phyloP scores from a whole-genome alignment of 495 filamentous ascomycete species.

The Neurospora terricola region DNA sequence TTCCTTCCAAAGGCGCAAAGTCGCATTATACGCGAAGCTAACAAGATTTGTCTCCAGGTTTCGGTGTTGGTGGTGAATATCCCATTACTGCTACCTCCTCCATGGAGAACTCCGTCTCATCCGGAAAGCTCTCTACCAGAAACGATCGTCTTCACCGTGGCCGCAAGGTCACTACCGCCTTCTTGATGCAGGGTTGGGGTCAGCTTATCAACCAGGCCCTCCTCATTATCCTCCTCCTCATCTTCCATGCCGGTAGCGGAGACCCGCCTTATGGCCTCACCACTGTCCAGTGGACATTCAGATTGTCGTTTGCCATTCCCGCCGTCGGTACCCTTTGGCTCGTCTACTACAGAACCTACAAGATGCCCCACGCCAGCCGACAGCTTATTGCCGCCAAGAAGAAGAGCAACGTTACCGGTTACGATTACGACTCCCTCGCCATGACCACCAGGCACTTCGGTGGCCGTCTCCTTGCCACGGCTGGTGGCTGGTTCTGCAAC shows the following conservation, averaged over 20 bases:
- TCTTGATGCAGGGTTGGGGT: constrained; percentile 96
- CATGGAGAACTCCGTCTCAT: constrained; percentile 82
- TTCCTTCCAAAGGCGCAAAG: neutral
- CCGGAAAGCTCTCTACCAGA: constrained; percentile 75
- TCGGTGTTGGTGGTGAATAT: constrained; percentile 90
- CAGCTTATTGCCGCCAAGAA: constrained; percentile 69
- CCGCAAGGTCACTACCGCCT: constrained; percentile 82
- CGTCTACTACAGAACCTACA: constrained; percentile 79
- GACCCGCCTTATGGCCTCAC: constrained; percentile 62
- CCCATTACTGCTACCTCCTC: constrained; percentile 92
- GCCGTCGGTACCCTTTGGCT: constrained; percentile 87
- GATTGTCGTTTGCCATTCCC: constrained; percentile 74
- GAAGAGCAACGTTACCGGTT: constrained; percentile 76
- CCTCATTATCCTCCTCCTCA: constrained; percentile 69
- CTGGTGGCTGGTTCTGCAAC: constrained; percentile 79
- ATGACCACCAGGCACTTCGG: constrained; percentile 71
- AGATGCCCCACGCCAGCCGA: constrained; percentile 67
- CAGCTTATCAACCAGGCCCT: constrained; percentile 84
- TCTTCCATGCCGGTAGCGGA: constrained; percentile 67
- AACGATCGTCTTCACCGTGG: constrained; percentile 89
- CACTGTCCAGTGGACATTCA: constrained; percentile 73
- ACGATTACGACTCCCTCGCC: constrained; percentile 70
- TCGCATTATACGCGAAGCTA: neutral
- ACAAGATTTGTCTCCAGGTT: constrained; percentile 25
- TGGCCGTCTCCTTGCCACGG: constrained; percentile 72